Evolutionary conservation across 257 asterid species (phyloP).

Genomic region (Echium plantagineum): DNA sequence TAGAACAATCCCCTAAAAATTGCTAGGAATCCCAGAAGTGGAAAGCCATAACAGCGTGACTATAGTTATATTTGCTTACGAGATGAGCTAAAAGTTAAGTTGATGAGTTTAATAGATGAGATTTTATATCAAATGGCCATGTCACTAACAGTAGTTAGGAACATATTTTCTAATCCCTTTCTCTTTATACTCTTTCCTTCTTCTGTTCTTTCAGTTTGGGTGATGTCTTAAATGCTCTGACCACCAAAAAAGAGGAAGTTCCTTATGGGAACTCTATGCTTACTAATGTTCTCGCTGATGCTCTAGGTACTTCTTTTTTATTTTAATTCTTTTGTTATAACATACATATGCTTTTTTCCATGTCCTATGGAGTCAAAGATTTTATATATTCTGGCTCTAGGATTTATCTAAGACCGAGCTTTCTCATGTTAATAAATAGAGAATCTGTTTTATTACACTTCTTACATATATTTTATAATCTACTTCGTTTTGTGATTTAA

Average conservation of each 20-base stretch:
- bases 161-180: slow-evolving; percentile 7
- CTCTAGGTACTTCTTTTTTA: slow-evolving; percentile 43
- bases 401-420: too few species aligned
- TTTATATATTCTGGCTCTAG: too few species aligned
- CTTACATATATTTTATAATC: slow-evolving; percentile 4
- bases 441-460: slow-evolving; percentile 9
- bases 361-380: too few species aligned
- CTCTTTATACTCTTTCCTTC: slow-evolving; percentile 12
- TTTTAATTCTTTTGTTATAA: slow-evolving; percentile 1
- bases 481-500: slow-evolving; percentile 2
- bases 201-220: slow-evolving; percentile 69
- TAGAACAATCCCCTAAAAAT: neutral
- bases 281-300: slow-evolving; percentile 80
- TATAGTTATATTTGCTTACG: neutral
- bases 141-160: neutral
- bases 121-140: neutral
- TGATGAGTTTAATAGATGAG: neutral
- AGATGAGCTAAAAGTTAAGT: neutral
- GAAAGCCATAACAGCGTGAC: neutral
- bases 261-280: slow-evolving; percentile 80
- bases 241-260: slow-evolving; percentile 63
- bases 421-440: neutral
- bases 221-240: slow-evolving; percentile 86
- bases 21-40: neutral
- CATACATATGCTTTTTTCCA: neutral